Percentiles rank a stretch among this genome's conserved stretches.
These are phyloP conservation scores for Wickerhamomyces mucosus DNA, from an alignment of 805 yeast genomes.

Conservation along the genomic window DNA sequence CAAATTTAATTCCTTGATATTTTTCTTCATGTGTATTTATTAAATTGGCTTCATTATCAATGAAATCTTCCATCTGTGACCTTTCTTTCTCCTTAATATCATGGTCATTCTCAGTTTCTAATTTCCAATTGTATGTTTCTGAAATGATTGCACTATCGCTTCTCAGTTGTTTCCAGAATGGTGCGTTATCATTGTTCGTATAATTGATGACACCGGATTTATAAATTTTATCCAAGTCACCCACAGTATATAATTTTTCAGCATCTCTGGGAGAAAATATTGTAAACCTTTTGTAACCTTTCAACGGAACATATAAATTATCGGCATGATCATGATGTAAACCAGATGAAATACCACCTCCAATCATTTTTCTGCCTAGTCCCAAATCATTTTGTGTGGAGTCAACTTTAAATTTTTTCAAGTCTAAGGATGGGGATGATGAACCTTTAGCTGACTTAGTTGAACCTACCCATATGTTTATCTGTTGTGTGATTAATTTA, in stretches of 20 bases:
- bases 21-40: conserved; percentile 11
- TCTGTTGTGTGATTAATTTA: conserved; percentile 52
- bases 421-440: neutral
- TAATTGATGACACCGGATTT: conserved; percentile 65
- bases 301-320: conserved; percentile 52
- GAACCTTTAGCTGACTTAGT: conserved; percentile 7
- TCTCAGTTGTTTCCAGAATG: conserved; percentile 51
- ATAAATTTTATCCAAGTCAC: conserved; percentile 41
- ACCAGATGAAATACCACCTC: conserved; percentile 58
- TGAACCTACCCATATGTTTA: conserved; percentile 66
- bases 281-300: conserved; percentile 60
- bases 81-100: conserved; percentile 13
- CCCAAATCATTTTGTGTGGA: conserved; percentile 22
- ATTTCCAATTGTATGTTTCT: conserved; percentile 36
- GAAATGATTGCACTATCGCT: conserved; percentile 53
- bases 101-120: conserved; percentile 22
- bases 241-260: conserved; percentile 50
- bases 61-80: conserved; percentile 12
- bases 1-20: conserved; percentile 21
- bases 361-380: conserved; percentile 48
- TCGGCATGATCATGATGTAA: conserved; percentile 79
- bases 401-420: conserved; percentile 11
- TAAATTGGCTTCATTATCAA: conserved; percentile 21
- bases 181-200: conserved; percentile 40
- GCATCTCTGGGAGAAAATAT: conserved; percentile 58